phyloP scores from a whole-genome alignment of 257 asterid genomes.

The Primulina tabacum region DNA sequence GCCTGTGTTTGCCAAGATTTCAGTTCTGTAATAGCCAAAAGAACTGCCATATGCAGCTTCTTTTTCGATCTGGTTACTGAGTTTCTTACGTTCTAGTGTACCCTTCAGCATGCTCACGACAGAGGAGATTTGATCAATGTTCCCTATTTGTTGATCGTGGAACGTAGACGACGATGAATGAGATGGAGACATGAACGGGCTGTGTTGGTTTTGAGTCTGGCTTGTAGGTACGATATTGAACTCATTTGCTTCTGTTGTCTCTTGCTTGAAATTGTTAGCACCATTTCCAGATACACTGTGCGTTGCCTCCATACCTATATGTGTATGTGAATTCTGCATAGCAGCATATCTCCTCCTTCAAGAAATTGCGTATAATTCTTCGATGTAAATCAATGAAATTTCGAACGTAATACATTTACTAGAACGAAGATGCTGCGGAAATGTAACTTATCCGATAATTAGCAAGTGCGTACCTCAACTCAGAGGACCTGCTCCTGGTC shows the following conservation, averaged over 20 bases:
- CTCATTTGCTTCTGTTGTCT: constrained; percentile 21
- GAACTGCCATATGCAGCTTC: constrained; percentile 41
- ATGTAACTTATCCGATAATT: background rate
- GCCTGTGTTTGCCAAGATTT: constrained; percentile 25
- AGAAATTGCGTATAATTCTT: constrained; percentile 19
- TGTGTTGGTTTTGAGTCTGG: constrained; percentile 33
- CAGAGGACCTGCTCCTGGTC: constrained; percentile 1
- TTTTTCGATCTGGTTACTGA: constrained; percentile 27
- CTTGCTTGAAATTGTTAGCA: constrained; percentile 38
- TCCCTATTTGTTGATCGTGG: constrained; percentile 43
- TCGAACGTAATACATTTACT: background rate
- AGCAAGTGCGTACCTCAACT: background rate
- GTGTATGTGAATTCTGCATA: constrained; percentile 60
- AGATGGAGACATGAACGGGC: constrained; percentile 42
- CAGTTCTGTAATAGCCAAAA: constrained; percentile 44
- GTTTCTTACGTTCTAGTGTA: constrained; percentile 52
- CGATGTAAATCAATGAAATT: background rate
- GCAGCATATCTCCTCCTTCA: constrained; percentile 80
- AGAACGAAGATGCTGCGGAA: background rate
- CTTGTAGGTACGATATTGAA: constrained; percentile 16
- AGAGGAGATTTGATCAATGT: constrained; percentile 60
- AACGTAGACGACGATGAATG: constrained; percentile 56
- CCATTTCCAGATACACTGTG: constrained; percentile 37
- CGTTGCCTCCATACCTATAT: constrained; percentile 53
- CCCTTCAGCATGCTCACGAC: constrained; percentile 93